Evolutionary conservation across 2,329 filamentous ascomycete species (phyloP), one percentile per base, ranked within the genome.

Genomic region (Phialocephala subalpina): DNA sequence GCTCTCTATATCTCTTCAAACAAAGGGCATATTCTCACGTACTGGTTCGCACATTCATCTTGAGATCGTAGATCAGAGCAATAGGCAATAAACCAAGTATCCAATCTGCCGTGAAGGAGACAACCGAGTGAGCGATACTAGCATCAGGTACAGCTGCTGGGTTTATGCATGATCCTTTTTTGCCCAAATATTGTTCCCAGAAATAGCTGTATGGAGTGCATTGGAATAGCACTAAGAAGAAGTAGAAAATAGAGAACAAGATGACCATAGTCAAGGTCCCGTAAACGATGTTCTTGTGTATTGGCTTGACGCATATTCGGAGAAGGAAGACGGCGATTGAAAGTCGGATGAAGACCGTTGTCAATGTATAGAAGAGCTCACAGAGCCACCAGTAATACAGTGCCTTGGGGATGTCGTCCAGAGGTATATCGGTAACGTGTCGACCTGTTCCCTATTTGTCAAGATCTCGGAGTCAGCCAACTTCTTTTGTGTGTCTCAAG

Each of bases 301-400:
- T 65, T 45, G 72, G 77, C 47, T 79, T 76, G 38, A 82, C 75
- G 0, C 84, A 82, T 22, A 87, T 78, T 58, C 84, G 82, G 16
- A 86, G 80, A 52, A 87, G 80, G 66, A 86, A 85, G n/a, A 85
- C 76, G 5, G 80, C 82, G 60, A 87, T 83, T 1, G 84, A 82
- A 42, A 85, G 49, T 9, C 73, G 70, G 18, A 72, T 33, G 14
- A 82, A 72, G 45, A 80, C 78, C 25, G 80, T 83, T 5, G 80
- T 78, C 62, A 84, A 73, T 8, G 83, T 80, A 72, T 87, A 87
- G 67, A 82, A 81, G n/a, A 84, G 76, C 70, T 87, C 84, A 69
- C 83, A 84, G n/a, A 87, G 79, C 77, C 82, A 87, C 84, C 83
- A 87, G 49, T 61, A 71, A 40, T 64, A 64, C 1, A 73, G 47